Conservation (phyloP, 805 yeast genomes). For the Barnettozyma wickerhamii region DNA sequence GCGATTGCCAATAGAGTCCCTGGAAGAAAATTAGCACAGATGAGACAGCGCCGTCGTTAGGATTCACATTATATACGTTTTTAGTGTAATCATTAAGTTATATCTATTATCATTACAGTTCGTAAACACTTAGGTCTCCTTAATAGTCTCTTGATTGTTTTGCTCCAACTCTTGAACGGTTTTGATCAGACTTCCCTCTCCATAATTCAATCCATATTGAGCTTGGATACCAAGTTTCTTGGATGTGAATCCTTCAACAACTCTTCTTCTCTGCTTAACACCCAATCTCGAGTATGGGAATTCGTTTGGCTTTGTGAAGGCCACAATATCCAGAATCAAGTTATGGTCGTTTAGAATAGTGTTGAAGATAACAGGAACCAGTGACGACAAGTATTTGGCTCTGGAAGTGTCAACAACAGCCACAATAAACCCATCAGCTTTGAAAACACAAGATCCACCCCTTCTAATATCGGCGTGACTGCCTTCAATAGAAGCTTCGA, state of each 20-base stretch:
- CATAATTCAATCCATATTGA: conserved; percentile 56
- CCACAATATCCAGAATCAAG: conserved; percentile 75
- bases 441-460: conserved; percentile 71
- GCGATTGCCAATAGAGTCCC: conserved; percentile 14
- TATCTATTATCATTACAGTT: no score
- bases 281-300: conserved; percentile 71
- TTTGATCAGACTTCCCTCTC: conserved; percentile 60
- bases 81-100: no score
- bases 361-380: conserved; percentile 81
- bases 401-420: conserved; percentile 65
- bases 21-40: conserved; percentile 25
- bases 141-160: conserved; percentile 1
- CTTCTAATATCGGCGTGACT: conserved; percentile 39
- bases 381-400: conserved; percentile 52
- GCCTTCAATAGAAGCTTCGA: conserved; percentile 63
- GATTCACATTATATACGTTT: no score
- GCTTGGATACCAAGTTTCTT: conserved; percentile 39
- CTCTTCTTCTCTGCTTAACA: conserved; percentile 68
- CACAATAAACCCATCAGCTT: conserved; percentile 75
- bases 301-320: conserved; percentile 62
- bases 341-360: conserved; percentile 78
- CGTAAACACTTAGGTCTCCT: no score
- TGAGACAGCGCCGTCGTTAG: conserved; percentile 26
- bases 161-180: conserved; percentile 45
- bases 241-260: conserved; percentile 53